Evolutionary conservation across 805 yeast genomes (phyloP), one percentile per base, ranked within the genome.

Genomic region (Teunomyces gatunensis): DNA sequence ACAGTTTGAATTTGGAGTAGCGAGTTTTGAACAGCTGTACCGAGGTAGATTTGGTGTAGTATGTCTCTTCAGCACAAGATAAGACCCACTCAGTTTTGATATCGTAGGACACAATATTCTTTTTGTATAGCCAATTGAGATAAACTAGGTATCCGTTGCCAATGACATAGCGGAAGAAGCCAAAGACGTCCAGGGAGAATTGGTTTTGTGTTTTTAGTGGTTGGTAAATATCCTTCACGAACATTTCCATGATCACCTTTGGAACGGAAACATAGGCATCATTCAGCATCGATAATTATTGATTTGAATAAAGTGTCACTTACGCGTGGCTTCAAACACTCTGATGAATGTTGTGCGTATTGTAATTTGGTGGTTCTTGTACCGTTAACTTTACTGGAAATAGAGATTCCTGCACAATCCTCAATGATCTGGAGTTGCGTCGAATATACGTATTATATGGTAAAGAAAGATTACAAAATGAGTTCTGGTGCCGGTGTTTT

Each of bases 101-200:
- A 7, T 18, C 13, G 23, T 35, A 35, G 5, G 39, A 35, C 13
- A 21, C 9, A 12, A 37, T 37, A n/a, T 23, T 23, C 23, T 37
- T 37, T 23, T 20, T 37, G 28, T n/a, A 37, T 6, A 37, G 17
- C 28, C 23, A 37, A 15, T 23, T 37, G 40, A 37, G 40, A 23
- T 37, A 37, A 5, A 21, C 29, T 2, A 37, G 17, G 29, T 37
- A 37, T 18, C 39, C 39, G 23, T 35, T 35, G 5, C 40, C 40
- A 11, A 37, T 21, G 15, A 37, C 29, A 13, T 37, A 23, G 10
- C 40, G 40, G 15, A 37, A 37, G 39, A 37, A 37, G 12, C 40
- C 40, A 23, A 11, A 21, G 18, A 37, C 40, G 25, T 37, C 40
- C 40, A 37, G 29, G 40, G 40, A 37, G 29, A 35, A 35, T 20